Evolutionary conservation across 768 basidiomycete genomes (phyloP), one percentile per base, ranked within the genome.

Genomic region (Amylocystis lapponica): DNA sequence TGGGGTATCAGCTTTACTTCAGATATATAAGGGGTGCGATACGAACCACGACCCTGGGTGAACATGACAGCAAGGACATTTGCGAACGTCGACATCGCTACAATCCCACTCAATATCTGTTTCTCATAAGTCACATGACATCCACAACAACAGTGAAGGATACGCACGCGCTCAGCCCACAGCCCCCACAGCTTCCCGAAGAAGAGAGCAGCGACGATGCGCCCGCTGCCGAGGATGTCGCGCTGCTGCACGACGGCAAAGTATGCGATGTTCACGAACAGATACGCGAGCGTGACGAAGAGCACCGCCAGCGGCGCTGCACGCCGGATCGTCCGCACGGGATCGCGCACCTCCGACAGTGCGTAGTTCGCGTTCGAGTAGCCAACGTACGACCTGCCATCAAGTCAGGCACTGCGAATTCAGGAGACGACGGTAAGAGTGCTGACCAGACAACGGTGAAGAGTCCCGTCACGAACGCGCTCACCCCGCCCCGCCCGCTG

Each of bases 361-460:
- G 78, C 81, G 49, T 84, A 86, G 54, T 87, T 86, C 8, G 83
- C 83, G 45, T 82, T 84, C 2, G 78, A 75, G 55, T 86, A 89
- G 0, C 86, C 86, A 36, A 75, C 70, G 54, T 78, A 84, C 0
- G 81, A 79, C 83, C 83, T 85, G 31, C 10, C 11, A n/a, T n/a
- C n/a, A n/a, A 41, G 22, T 51, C 5, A 40, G 36, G 8, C 3
- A 19, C 6, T 27, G 26, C 30, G 5, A 42, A n/a, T 4, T 26
- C 4, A 4, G 14, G 13, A 41, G 36, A 21, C 14, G 10, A 27
- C 16, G 25, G 19, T 13, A 36, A 41, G 5, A 17, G 7, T 12
- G 34, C 26, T 14, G 26, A 83, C 84, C 85, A 87, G 19, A 83
- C 80, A 32, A 86, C 80, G 48, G 72, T 81, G 55, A 83, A 84